Evolutionary conservation across 345 rosid genomes (phyloP), one percentile per base, ranked within the genome.

Genomic region (Limnanthes douglasii): DNA sequence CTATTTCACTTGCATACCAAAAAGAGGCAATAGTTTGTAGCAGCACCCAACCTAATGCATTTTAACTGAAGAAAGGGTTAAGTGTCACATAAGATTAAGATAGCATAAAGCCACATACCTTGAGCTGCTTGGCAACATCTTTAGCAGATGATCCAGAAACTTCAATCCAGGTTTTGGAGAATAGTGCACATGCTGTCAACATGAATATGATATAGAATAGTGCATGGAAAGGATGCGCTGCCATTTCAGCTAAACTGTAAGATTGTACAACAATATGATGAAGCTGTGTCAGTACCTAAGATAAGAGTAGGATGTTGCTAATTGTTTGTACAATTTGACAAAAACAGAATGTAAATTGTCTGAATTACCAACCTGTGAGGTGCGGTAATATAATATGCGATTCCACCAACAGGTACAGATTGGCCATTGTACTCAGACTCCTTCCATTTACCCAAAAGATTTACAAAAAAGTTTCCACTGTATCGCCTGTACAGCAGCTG

Each of bases 131-230:
- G 22, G 92, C 78, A 8, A 78, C 92, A 53, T 78, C 92, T 44
- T 36, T 65, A 20, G 92, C 92, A 15, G 92, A 74, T 34, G 92
- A 78, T 10, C 92, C 81, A 3, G 92, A 74, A 27, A 78, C 84
- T 54, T 78, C 84, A 29, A 78, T 78, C 84, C 90, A 78, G 6
- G 90, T 69, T 53, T 74, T 78, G 12, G 85, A 78, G 68, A 78
- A 78, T 12, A 75, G 62, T 7, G 85, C 85, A 61, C 92, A 78
- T 4, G 92, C 81, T 3, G 73, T 47, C 26, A 78, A 60, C 92
- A 78, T 78, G 51, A 78, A 78, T 21, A 78, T 61, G 11, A 78
- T 55, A 48, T 78, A 78, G 57, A 78, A 78, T 30, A 78, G 60
- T 34, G 80, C 80, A 63, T 70, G 84, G 68, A 78, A 78, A 4